Evolutionary conservation across 352 stramenopile species (phyloP).

Genomic region (Halophytophthora polymorphica): DNA sequence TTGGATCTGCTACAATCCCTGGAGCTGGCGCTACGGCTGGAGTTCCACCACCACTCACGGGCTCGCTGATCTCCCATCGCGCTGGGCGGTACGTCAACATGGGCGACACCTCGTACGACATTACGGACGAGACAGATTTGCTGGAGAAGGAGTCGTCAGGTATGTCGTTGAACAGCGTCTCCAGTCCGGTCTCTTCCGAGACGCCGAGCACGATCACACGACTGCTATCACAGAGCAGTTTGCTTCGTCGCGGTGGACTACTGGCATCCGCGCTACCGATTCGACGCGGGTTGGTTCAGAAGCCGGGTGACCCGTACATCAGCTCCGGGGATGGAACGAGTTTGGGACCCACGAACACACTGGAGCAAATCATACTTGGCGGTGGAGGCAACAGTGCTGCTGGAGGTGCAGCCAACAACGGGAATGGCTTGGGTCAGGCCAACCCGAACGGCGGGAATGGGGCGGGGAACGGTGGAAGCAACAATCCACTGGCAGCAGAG

Average conservation of each 20-base stretch:
- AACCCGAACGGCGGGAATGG: conserved; percentile 17
- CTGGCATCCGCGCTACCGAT: conserved; percentile 31
- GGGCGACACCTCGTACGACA: conserved; percentile 29
- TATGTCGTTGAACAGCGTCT: conserved; percentile 34
- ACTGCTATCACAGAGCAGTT: conserved; percentile 54
- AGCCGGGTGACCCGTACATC: conserved; percentile 44
- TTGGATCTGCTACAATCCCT: too few species aligned
- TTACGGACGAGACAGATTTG: conserved; percentile 21
- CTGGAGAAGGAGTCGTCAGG: conserved; percentile 29
- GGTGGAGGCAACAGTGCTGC: conserved; percentile 19
- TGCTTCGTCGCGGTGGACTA: conserved; percentile 49
- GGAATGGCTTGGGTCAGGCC: conserved; percentile 21
- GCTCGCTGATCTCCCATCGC: conserved; percentile 22
- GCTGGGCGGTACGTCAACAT: conserved; percentile 27
- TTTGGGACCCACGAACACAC: conserved; percentile 41
- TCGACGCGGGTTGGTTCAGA: conserved; percentile 35
- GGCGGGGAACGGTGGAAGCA: conserved; percentile 28
- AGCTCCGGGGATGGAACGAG: conserved; percentile 26
- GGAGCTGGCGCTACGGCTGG: conserved; percentile 3
- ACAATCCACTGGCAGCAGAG: conserved; percentile 60
- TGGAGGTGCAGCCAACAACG: conserved; percentile 16
- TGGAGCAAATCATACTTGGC: conserved; percentile 73
- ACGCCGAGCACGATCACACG: conserved; percentile 51
- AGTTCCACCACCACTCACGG: conserved; percentile 19
- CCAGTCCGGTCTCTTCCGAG: conserved; percentile 33